phyloP scores from a whole-genome alignment of 306 rosid genomes.

The Senna siamea region DNA sequence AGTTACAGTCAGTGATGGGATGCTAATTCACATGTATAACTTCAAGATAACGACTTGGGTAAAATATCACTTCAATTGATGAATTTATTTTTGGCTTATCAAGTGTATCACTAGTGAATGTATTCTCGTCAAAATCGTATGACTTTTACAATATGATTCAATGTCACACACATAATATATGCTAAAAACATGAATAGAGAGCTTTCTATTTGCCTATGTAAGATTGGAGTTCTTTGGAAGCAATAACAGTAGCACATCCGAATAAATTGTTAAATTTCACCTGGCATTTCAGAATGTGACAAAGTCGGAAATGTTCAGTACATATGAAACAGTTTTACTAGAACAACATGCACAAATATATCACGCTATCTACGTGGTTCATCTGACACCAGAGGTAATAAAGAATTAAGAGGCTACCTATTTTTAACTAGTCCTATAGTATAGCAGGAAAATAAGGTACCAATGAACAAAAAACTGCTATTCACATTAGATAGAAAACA shows the following conservation, averaged over 20 bases:
- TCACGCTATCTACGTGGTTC: neutral
- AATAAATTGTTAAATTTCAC: conserved; percentile 10
- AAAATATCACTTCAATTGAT: neutral
- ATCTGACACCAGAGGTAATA: conserved; percentile 18
- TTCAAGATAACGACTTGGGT: neutral
- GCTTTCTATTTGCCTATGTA: neutral
- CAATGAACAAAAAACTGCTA: conserved; percentile 5
- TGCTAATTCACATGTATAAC: neutral
- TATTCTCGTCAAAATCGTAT: neutral
- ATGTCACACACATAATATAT: neutral
- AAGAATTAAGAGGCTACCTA: conserved; percentile 18
- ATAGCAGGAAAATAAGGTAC: neutral
- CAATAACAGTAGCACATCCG: neutral
- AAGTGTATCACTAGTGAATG: neutral
- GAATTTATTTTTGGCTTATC: neutral
- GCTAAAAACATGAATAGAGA: neutral
- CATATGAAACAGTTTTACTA: neutral
- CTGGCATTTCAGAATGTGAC: conserved; percentile 23
- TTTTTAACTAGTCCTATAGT: neutral
- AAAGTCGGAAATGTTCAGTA: conserved; percentile 8
- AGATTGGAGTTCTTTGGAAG: neutral
- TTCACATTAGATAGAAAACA: neutral
- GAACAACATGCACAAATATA: neutral
- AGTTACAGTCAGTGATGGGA: neutral
- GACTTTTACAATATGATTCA: neutral